These are phyloP conservation scores for Gentiana macrophylla DNA, from an alignment of 257 asterid species.

Conservation along the genomic window DNA sequence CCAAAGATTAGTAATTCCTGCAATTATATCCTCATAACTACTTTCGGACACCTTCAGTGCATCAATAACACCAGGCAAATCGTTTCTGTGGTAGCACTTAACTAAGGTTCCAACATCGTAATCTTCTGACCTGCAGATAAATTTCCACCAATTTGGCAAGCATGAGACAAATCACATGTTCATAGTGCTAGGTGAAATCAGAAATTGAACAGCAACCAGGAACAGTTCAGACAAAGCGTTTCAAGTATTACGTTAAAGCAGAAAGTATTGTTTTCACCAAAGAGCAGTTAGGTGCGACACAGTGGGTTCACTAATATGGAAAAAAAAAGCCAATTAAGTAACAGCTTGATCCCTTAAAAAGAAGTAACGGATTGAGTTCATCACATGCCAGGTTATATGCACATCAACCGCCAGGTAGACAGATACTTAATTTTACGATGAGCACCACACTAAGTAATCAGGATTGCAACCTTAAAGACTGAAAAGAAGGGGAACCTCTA, in stretches of 20 bases:
- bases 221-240: neutral
- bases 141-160: neutral
- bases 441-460: neutral
- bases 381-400: neutral
- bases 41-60: conserved; percentile 44
- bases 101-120: conserved; percentile 32
- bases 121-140: conserved; percentile 59
- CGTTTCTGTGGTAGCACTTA: conserved; percentile 53
- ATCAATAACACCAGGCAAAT: conserved; percentile 48
- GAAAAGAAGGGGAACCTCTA: neutral
- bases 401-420: neutral
- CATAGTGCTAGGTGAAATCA: too few species aligned
- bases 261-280: too few species aligned
- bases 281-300: too few species aligned
- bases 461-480: neutral
- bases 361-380: neutral
- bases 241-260: too few species aligned
- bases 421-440: neutral
- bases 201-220: neutral
- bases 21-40: conserved; percentile 32
- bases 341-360: neutral
- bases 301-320: neutral
- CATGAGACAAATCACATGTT: too few species aligned
- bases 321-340: neutral
- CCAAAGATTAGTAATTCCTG: conserved; percentile 45